phyloP scores from a whole-genome alignment of 257 asterid species.

The Fraxinus anomala region DNA sequence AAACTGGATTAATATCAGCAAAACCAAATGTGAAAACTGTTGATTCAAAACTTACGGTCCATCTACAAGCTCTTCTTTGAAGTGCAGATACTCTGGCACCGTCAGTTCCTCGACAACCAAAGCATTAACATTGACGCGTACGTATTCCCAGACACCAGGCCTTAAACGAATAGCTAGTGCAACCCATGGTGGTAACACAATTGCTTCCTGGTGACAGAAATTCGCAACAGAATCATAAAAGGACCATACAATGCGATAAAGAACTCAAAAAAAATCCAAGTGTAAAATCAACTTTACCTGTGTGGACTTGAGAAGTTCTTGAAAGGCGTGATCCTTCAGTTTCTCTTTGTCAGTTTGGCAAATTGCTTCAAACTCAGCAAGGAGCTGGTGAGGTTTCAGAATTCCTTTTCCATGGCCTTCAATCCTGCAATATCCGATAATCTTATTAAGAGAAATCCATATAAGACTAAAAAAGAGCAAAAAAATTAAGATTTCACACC shows the following conservation, averaged over 20 bases:
- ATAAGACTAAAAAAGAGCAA: background rate
- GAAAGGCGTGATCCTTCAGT: conserved; percentile 70
- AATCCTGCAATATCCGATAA: conserved; percentile 44
- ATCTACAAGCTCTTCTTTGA: conserved; percentile 86
- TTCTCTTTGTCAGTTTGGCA: conserved; percentile 49
- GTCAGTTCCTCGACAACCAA: conserved; percentile 74
- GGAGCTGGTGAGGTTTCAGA: conserved; percentile 80
- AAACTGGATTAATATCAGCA: background rate
- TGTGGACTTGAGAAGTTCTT: conserved; percentile 72
- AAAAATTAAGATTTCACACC: background rate
- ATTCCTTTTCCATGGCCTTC: conserved; percentile 91
- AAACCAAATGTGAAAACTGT: background rate
- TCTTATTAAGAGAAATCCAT: background rate
- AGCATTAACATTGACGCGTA: conserved; percentile 71
- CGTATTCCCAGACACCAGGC: conserved; percentile 96
- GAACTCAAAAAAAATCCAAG: background rate
- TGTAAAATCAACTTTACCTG: conserved; percentile 46
- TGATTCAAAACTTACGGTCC: conserved; percentile 53
- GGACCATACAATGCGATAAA: background rate
- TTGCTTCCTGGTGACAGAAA: conserved; percentile 64
- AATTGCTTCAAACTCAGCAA: conserved; percentile 76
- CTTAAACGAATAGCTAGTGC: conserved; percentile 92
- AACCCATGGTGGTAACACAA: conserved; percentile 91
- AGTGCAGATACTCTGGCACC: conserved; percentile 79
- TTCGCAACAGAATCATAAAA: background rate